phyloP scores from a whole-genome alignment of 2,329 filamentous ascomycete species.

The Fusarium oligoseptatum region DNA sequence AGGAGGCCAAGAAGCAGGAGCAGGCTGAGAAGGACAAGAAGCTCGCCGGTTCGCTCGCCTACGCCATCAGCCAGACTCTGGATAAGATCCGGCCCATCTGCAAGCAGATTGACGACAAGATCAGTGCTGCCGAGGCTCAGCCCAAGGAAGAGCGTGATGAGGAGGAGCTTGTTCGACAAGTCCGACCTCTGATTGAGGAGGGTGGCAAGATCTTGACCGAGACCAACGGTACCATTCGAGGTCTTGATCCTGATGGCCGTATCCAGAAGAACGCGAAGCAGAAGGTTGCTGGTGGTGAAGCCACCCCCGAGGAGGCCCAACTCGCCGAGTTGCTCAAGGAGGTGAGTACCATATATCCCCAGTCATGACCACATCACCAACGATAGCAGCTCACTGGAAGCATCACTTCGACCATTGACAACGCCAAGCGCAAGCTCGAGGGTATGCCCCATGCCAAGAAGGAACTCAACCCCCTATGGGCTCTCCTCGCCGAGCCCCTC shows the following conservation, averaged over 20 bases:
- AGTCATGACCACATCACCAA: slow-evolving; percentile 17
- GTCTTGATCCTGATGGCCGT: slow-evolving; percentile 88
- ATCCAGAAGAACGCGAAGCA: slow-evolving; percentile 89
- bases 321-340: slow-evolving; percentile 90
- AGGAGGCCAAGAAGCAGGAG: slow-evolving; percentile 66
- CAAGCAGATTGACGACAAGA: slow-evolving; percentile 87
- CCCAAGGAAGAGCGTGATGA: slow-evolving; percentile 91
- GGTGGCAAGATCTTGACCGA: slow-evolving; percentile 85
- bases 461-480: slow-evolving; percentile 92
- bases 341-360: slow-evolving; percentile 48
- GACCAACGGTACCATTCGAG: slow-evolving; percentile 87
- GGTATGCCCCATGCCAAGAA: slow-evolving; percentile 97
- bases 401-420: slow-evolving; percentile 86
- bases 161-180: slow-evolving; percentile 86
- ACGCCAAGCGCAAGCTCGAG: slow-evolving; percentile 87
- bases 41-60: slow-evolving; percentile 81
- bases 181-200: slow-evolving; percentile 91
- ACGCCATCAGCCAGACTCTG: slow-evolving; percentile 81
- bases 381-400: slow-evolving; percentile 74
- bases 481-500: slow-evolving; percentile 83
- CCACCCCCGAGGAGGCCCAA: slow-evolving; percentile 80
- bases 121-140: slow-evolving; percentile 83
- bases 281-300: slow-evolving; percentile 77
- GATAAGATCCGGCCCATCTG: slow-evolving; percentile 88
- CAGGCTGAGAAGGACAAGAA: slow-evolving; percentile 77